These are phyloP conservation scores for Phytopythium delawarense DNA, from an alignment of 352 stramenopile genomes.

Conservation along the genomic window DNA sequence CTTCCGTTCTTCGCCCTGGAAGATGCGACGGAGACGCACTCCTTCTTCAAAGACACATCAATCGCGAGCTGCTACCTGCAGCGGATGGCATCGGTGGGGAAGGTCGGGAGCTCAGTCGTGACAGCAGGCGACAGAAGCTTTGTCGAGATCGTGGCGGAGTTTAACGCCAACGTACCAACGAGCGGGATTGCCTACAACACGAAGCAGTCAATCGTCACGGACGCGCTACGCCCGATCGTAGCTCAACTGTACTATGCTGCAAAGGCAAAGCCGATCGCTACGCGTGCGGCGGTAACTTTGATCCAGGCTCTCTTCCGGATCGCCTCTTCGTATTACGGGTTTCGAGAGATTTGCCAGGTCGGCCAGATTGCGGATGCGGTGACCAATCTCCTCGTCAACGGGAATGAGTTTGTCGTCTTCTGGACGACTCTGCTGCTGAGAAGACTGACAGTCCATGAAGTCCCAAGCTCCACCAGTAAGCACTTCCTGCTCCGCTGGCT, in stretches of 20 bases:
- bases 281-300: constrained; percentile 62
- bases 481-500: constrained; percentile 4
- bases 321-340: constrained; percentile 82
- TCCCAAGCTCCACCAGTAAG: constrained; percentile 41
- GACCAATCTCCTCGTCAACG: constrained; percentile 65
- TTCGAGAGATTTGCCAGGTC: constrained; percentile 76
- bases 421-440: constrained; percentile 78
- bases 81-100: constrained; percentile 65
- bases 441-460: constrained; percentile 49
- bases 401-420: constrained; percentile 86
- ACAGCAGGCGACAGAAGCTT: constrained; percentile 64
- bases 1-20: constrained; percentile 72
- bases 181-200: constrained; percentile 84
- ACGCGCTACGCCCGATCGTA: constrained; percentile 74
- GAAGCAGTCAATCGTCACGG: constrained; percentile 69
- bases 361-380: constrained; percentile 76
- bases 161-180: constrained; percentile 88
- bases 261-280: constrained; percentile 58
- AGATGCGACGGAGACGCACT: constrained; percentile 58
- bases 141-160: constrained; percentile 80
- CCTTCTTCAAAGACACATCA: constrained; percentile 77
- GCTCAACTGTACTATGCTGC: constrained; percentile 78
- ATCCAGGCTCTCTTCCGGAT: constrained; percentile 86
- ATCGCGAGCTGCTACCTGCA: constrained; percentile 80
- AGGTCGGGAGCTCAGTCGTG: constrained; percentile 42